These are phyloP conservation scores for Stylonectria norvegica DNA, from an alignment of 2,329 filamentous ascomycete genomes.

Conservation along the genomic window DNA sequence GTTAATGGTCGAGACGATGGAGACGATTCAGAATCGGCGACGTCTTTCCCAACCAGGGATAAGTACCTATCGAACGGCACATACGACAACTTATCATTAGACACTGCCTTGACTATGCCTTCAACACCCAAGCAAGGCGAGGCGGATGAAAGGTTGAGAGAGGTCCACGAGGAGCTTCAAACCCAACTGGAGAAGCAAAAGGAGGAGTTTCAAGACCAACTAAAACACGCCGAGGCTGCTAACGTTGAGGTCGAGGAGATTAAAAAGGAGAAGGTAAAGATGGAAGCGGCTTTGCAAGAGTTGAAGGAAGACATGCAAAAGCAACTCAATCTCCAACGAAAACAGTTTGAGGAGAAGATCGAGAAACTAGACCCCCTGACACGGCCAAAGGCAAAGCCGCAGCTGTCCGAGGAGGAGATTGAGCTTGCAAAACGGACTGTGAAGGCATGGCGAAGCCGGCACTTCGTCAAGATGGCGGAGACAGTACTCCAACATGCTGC, in stretches of 20 bases:
- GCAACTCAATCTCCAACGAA: constrained; percentile 78
- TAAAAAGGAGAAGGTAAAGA: constrained; percentile 74
- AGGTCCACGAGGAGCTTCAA: constrained; percentile 80
- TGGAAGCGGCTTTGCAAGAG: constrained; percentile 75
- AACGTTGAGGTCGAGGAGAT: constrained; percentile 81
- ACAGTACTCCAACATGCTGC: constrained; percentile 83
- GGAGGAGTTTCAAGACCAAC: constrained; percentile 74
- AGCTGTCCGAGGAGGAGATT: constrained; percentile 69
- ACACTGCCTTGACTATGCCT: constrained; percentile 90
- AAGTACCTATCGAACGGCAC: constrained; percentile 96
- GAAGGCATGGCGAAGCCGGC: constrained; percentile 75
- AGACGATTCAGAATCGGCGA: constrained; percentile 85
- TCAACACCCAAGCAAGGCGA: constrained; percentile 81
- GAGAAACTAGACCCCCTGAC: constrained; percentile 69
- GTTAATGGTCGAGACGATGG: constrained; percentile 73
- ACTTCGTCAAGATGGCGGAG: constrained; percentile 93
- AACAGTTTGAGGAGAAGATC: constrained; percentile 79
- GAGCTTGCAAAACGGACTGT: constrained; percentile 64
- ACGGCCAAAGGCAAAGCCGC: constrained; percentile 57
- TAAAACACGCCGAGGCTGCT: constrained; percentile 70
- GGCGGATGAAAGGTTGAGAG: constrained; percentile 69
- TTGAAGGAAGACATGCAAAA: constrained; percentile 87
- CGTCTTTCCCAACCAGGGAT: constrained; percentile 82
- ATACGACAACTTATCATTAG: constrained; percentile 91
- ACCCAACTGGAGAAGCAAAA: constrained; percentile 78